Base-by-base conservation (phyloP, 2,329 filamentous ascomycete species). In the Cercospora brassicicola region DNA sequence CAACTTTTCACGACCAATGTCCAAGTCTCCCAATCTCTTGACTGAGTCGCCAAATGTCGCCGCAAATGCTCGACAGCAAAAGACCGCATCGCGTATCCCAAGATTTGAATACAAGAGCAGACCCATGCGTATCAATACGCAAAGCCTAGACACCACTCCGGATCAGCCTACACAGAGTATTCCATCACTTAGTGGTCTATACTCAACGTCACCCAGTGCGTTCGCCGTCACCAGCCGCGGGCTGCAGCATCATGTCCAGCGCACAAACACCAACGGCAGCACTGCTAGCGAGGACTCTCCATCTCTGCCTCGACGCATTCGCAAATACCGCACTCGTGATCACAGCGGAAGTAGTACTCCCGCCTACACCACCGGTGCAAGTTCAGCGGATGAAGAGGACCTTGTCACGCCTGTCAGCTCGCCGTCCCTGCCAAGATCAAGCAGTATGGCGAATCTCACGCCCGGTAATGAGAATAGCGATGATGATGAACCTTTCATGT, bases 41-140 rank as follows among this genome's bases (percentile, higher is more conserved):
- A 26, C 28, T 26, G 23, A 56, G 26, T 15, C 63, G 13, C 28
- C 64, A 36, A 18, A 26, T 7, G 39, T 33, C 26, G 60, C 59
- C 11, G 18, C 36, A 26, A 28, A 10, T 28, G 11, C 36, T 8
- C 59, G 23, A 28, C 59, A 48, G 26, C 53, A 67, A 20, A 65
- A 60, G 26, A 75, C 72, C 11, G 73, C 73, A 9, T 76, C 74
- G 33, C 73, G 74, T 39, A 74, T 77, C 33, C 75, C 75, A n/a
- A 67, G 75, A 53, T 67, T 71, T 2, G 73, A 71, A 62, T 61
- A 70, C 20, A 75, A 70, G 63, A 74, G 69, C 5, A 76, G 69
- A 10, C 59, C 74, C 13, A 70, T 75, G 1, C 68, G 73, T 20
- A 64, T 76, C 66, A 73, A 71, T 62, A 60, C 56, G 68, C 70